phyloP scores from a whole-genome alignment of 2,329 filamentous ascomycete species.

The Clarireedia sp. region DNA sequence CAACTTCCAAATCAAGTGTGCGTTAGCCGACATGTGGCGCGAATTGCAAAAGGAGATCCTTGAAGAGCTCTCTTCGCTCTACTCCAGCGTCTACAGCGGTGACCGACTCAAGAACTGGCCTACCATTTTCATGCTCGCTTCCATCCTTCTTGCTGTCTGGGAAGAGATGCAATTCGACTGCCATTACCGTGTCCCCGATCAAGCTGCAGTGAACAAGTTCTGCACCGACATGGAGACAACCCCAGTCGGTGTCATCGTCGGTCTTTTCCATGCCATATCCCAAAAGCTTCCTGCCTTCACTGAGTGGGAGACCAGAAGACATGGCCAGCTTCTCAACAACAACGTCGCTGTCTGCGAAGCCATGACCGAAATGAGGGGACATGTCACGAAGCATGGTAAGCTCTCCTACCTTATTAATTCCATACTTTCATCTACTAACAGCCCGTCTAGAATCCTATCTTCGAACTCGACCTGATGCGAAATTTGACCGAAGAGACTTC shows the following conservation, averaged over 20 bases:
- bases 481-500: conserved; percentile 87
- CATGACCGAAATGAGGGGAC: conserved; percentile 89
- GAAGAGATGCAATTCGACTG: conserved; percentile 99
- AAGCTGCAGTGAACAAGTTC: conserved; percentile 82
- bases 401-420: neutral
- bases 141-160: conserved; percentile 89
- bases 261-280: conserved; percentile 94
- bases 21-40: conserved; percentile 96
- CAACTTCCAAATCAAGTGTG: conserved; percentile 98
- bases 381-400: conserved; percentile 91
- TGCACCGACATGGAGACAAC: conserved; percentile 95
- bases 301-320: conserved; percentile 89
- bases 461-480: conserved; percentile 63
- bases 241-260: conserved; percentile 91
- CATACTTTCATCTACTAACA: conserved; percentile 34
- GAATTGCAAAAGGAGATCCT: conserved; percentile 94
- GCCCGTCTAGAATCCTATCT: conserved; percentile 70
- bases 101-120: conserved; percentile 99
- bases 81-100: conserved; percentile 96
- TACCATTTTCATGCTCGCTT: conserved; percentile 94
- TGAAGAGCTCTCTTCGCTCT: conserved; percentile 83
- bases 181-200: conserved; percentile 87
- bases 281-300: conserved; percentile 89
- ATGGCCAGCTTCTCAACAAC: conserved; percentile 84
- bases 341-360: conserved; percentile 89